Percentiles rank a stretch among this genome's conserved stretches.
phyloP scores from a whole-genome alignment of 176 grass and related monocot genomes.

The Oryza meridionalis region DNA sequence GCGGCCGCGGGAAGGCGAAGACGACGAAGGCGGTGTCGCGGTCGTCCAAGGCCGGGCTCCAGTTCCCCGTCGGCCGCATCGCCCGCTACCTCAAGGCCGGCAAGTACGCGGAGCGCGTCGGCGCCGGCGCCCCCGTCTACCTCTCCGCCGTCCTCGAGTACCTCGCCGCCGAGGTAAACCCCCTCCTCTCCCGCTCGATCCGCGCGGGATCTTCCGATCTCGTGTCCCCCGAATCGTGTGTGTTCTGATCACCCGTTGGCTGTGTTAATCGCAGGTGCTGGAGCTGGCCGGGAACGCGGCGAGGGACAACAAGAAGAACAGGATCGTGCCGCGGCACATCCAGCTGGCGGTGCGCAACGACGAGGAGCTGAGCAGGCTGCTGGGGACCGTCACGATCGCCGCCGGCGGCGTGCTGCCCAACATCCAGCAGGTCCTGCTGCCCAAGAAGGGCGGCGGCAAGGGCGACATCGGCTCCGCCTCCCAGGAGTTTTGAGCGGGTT shows the following conservation, averaged over 20 bases:
- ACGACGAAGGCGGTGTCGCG: constrained; percentile 47
- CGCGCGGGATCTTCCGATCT: neutral
- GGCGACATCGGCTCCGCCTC: constrained; percentile 46
- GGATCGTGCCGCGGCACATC: constrained; percentile 62
- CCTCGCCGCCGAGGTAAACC: constrained; percentile 84
- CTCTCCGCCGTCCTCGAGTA: constrained; percentile 93
- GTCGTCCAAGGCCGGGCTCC: constrained; percentile 81
- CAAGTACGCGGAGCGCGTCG: constrained; percentile 95
- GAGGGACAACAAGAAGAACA: constrained; percentile 61
- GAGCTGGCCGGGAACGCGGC: constrained; percentile 60
- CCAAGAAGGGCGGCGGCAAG: constrained; percentile 52
- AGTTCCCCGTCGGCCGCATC: constrained; percentile 91
- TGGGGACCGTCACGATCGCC: constrained; percentile 52
- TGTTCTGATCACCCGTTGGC: neutral
- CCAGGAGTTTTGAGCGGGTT: constrained; percentile 47
- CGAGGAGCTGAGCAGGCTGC: constrained; percentile 58
- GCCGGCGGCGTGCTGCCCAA: constrained; percentile 57
- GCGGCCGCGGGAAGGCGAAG: constrained; percentile 56
- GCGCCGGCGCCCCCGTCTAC: constrained; percentile 90
- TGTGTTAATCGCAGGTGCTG: constrained; percentile 27
- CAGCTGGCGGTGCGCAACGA: constrained; percentile 59
- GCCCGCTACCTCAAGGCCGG: constrained; percentile 84
- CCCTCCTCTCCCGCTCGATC: neutral
- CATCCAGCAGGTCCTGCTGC: constrained; percentile 48
- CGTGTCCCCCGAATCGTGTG: neutral